Conservation (phyloP, 495 filamentous ascomycete species). For the Aspergillus nidulans region DNA sequence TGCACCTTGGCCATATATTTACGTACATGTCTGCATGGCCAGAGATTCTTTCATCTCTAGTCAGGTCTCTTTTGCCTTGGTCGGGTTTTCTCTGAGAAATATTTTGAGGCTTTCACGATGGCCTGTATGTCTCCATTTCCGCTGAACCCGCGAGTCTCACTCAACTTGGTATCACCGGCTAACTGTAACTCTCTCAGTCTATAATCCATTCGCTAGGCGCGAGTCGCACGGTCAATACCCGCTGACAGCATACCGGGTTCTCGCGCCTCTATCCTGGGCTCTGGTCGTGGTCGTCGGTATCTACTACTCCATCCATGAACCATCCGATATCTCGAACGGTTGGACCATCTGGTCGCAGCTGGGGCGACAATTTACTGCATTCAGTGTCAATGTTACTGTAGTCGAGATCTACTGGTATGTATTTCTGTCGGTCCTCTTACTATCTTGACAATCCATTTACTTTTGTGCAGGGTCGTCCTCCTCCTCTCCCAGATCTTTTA, state of each 20-base stretch:
- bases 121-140: not conserved
- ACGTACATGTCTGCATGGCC: too few relatives aligned
- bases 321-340: slow-evolving; percentile 53
- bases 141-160: not conserved
- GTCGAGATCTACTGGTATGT: slow-evolving; percentile 71
- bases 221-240: slow-evolving; percentile 53
- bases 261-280: slow-evolving; percentile 68
- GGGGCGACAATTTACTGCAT: slow-evolving; percentile 59
- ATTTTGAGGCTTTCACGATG: not conserved
- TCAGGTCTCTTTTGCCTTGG: not conserved
- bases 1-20: not conserved
- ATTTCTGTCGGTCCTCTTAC: not conserved
- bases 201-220: slow-evolving; percentile 63
- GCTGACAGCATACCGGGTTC: slow-evolving; percentile 56
- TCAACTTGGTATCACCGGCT: not conserved
- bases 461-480: slow-evolving; percentile 58
- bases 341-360: slow-evolving; percentile 69
- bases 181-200: not conserved
- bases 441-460: slow-evolving; percentile 3
- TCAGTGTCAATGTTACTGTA: slow-evolving; percentile 67
- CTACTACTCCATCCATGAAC: slow-evolving; percentile 62
- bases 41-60: not conserved
- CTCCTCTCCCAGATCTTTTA: slow-evolving; percentile 73
- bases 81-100: not conserved
- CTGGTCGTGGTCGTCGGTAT: slow-evolving; percentile 62